phyloP scores from a whole-genome alignment of 2,329 filamentous ascomycete species.

The Neonectria ditissima region DNA sequence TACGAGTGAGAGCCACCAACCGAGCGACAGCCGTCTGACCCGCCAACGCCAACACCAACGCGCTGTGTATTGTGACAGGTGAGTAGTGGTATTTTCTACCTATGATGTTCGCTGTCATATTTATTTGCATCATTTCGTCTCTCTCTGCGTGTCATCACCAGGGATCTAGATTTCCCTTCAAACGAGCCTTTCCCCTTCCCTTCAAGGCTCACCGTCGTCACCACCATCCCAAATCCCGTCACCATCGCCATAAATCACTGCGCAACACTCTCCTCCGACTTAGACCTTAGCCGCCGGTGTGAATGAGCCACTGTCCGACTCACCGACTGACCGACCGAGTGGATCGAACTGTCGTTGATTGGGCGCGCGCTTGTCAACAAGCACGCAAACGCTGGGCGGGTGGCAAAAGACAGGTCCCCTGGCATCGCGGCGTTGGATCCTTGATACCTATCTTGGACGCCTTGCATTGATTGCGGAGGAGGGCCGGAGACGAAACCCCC shows the following conservation, averaged over 20 bases:
- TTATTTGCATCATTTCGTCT: conserved; percentile 13
- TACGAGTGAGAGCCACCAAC: background rate
- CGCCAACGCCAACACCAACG: conserved; percentile 1
- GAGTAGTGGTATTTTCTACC: conserved; percentile 35
- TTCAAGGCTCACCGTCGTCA: background rate
- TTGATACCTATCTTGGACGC: conserved; percentile 19
- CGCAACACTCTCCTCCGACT: background rate
- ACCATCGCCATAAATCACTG: background rate
- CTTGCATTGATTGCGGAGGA: conserved; percentile 7
- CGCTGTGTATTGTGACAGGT: conserved; percentile 35
- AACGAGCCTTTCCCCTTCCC: background rate
- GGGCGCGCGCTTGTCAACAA: conserved; percentile 19
- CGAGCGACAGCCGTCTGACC: conserved; percentile 3
- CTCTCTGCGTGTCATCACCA: background rate
- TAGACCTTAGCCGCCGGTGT: conserved; percentile 12
- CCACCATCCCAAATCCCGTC: background rate
- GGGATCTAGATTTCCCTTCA: conserved; percentile 1
- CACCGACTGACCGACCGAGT: conserved; percentile 7
- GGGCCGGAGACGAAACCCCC: background rate
- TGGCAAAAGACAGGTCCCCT: conserved; percentile 29
- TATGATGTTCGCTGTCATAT: conserved; percentile 19
- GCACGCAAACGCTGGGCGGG: conserved; percentile 21
- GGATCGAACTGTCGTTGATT: conserved; percentile 27
- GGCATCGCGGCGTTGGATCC: conserved; percentile 23
- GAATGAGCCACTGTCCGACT: conserved; percentile 14